A percentile compares a stretch with the other conserved stretches of the same genome.
Conservation (phyloP, 2,329 filamentous ascomycete species). For the Colletotrichum musicola region DNA sequence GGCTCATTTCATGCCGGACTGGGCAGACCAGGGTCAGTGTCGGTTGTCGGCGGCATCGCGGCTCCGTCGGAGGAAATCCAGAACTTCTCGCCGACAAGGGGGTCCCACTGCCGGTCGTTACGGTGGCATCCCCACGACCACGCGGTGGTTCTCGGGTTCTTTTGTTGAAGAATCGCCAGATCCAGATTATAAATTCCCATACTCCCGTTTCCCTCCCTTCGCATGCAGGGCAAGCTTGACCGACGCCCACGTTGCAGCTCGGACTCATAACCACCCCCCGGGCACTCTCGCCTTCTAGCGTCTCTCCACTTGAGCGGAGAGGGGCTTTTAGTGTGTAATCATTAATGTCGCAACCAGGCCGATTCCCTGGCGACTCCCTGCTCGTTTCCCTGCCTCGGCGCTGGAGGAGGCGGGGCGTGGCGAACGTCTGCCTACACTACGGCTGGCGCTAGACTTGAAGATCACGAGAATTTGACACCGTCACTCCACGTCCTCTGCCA, state of each 20-base stretch:
- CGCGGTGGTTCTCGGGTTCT: background rate
- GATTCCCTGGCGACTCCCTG: conserved; percentile 10
- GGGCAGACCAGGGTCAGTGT: conserved; percentile 7
- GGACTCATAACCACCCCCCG: background rate
- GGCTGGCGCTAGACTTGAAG: conserved; percentile 6
- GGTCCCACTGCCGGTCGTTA: conserved; percentile 7
- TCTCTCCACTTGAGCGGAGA: background rate
- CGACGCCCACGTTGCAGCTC: conserved; percentile 19
- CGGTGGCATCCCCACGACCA: conserved; percentile 3
- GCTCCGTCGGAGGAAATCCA: conserved; percentile 5
- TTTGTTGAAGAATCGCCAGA: conserved; percentile 19
- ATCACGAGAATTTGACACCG: conserved; percentile 22
- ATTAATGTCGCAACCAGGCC: conserved; percentile 10
- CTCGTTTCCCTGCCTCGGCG: conserved; percentile 6
- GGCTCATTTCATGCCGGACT: conserved; percentile 12
- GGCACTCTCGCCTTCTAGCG: background rate
- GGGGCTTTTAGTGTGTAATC: conserved; percentile 1
- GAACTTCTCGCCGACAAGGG: background rate
- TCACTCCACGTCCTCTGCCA: conserved; percentile 8
- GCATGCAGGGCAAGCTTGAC: conserved; percentile 5
- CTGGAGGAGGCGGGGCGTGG: conserved; percentile 11
- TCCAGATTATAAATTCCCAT: conserved; percentile 1
- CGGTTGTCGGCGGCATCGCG: background rate
- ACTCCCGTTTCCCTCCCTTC: no score
- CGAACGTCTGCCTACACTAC: conserved; percentile 17